phyloP scores from a whole-genome alignment of 1,139 yeast genomes.

The Yamadazyma jaroonii region DNA sequence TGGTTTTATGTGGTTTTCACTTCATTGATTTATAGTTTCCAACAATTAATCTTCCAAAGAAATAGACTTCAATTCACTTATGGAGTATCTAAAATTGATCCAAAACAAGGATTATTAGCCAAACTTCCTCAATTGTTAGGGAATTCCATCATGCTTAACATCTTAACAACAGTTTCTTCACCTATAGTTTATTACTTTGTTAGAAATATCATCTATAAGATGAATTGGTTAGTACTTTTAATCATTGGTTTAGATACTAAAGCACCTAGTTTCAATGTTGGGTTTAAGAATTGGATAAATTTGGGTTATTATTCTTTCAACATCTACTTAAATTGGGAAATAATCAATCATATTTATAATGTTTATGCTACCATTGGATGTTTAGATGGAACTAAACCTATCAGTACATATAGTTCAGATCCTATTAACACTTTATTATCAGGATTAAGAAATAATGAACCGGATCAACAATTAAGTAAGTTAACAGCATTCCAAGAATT shows the following conservation, averaged over 20 bases:
- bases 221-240: slow-evolving; percentile 23
- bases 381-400: slow-evolving; percentile 65
- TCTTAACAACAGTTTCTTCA: slow-evolving; percentile 24
- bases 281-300: slow-evolving; percentile 33
- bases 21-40: slow-evolving; percentile 51
- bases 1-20: slow-evolving; percentile 37
- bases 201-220: slow-evolving; percentile 46
- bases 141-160: slow-evolving; percentile 34
- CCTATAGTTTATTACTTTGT: slow-evolving; percentile 49
- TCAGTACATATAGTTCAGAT: slow-evolving; percentile 66
- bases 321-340: slow-evolving; percentile 53
- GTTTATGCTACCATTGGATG: slow-evolving; percentile 85
- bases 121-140: slow-evolving; percentile 33
- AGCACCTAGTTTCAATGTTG: slow-evolving; percentile 33
- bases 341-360: slow-evolving; percentile 59
- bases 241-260: slow-evolving; percentile 34
- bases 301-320: slow-evolving; percentile 39
- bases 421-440: slow-evolving; percentile 72
- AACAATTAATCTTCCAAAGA: slow-evolving; percentile 57
- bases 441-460: slow-evolving; percentile 56
- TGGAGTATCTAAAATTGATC: slow-evolving; percentile 43
- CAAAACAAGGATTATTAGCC: slow-evolving; percentile 33
- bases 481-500: slow-evolving; percentile 75
- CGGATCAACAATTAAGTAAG: slow-evolving; percentile 53
- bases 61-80: slow-evolving; percentile 54